Base-by-base conservation (phyloP, 2,329 filamentous ascomycete species). In the Septoria petroselini region DNA sequence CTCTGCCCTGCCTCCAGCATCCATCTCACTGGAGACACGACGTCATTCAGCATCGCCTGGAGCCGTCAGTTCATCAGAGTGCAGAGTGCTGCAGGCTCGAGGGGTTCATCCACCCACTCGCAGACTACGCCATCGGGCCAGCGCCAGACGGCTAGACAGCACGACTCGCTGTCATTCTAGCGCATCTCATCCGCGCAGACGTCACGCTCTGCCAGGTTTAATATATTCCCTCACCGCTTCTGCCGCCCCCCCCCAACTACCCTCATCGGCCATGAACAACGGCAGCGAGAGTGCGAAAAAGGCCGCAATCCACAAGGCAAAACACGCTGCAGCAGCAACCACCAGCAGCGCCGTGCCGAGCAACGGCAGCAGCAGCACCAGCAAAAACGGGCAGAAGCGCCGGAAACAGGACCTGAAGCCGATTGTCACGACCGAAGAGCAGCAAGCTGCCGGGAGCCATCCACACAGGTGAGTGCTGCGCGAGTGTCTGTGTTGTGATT, bases 341-440 rank as follows among this genome's bases (percentile, higher is more conserved):
- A n/a, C n/a, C n/a, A 74, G 79, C 71, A 78, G 75, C 46, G 73
- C 74, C 40, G 40, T 19, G 25, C 40, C 29, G 25, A 52, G 21
- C 41, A 45, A 50, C 48, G 48, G 47, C 14, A 21, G 53, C 46
- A 58, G 52, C 44, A 47, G 50, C 17, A 42, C 29, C 31, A 80
- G 75, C 67, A 75, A 73, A 62, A 62, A 59, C 52, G 76, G 73
- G 57, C 88, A 86, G 77, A 88, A 88, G 77, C 79, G 84, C 65
- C 84, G 85, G 75, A 88, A 88, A 77, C 78, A 77, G 46, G 73
- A 76, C 57, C 72, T 87, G 59, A 86, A 87, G 72, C 85, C 85
- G 62, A 88, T 88, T 65, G 85, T 88, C 70, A 88, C 84, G 33
- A 85, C 79, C 52, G 84, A 87, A 62, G 63, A 73, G 69, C 69